These are phyloP conservation scores for Ramularia endophylla DNA, from an alignment of 2,329 filamentous ascomycete species.

Conservation along the genomic window DNA sequence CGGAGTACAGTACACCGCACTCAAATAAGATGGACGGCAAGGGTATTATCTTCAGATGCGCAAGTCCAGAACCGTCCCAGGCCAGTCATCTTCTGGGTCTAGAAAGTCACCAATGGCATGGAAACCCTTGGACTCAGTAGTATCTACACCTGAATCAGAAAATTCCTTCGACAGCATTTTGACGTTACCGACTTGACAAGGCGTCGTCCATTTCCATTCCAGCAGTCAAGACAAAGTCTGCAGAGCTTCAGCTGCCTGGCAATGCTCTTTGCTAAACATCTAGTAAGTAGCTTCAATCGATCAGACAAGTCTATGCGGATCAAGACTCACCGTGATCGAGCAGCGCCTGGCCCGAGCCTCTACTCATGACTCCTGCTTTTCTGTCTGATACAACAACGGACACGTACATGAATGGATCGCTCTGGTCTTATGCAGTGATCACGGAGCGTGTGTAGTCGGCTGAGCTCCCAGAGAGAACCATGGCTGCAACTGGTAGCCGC, in stretches of 20 bases:
- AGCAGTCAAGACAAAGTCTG: conserved; percentile 10
- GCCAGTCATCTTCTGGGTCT: conserved; percentile 6
- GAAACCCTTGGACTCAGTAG: conserved; percentile 8
- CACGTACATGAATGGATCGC: conserved; percentile 10
- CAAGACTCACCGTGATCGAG: too few species aligned
- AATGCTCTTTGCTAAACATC: conserved; percentile 7
- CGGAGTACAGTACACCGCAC: too few species aligned
- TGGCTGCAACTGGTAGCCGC: conserved; percentile 7
- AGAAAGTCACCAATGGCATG: conserved; percentile 7
- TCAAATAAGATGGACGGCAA: too few species aligned
- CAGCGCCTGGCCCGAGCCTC: conserved; percentile 7
- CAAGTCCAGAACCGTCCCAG: conserved; percentile 10
- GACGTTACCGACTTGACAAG: conserved; percentile 7
- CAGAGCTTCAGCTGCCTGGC: not conserved
- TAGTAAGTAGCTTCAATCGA: too few species aligned
- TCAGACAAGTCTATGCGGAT: too few species aligned
- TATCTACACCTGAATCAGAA: conserved; percentile 1
- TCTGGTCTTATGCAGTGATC: conserved; percentile 51
- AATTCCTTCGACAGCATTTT: not conserved
- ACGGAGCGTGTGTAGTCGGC: conserved; percentile 40
- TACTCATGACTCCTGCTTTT: conserved; percentile 2
- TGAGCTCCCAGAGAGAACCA: conserved; percentile 6
- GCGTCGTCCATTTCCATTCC: conserved; percentile 10
- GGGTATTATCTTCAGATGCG: too few species aligned
- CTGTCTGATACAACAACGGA: conserved; percentile 10